A percentile compares a stretch with the other conserved stretches of the same genome.
Evolutionary conservation across 306 rosid genomes (phyloP).

Genomic region (Begonia loranthoides): DNA sequence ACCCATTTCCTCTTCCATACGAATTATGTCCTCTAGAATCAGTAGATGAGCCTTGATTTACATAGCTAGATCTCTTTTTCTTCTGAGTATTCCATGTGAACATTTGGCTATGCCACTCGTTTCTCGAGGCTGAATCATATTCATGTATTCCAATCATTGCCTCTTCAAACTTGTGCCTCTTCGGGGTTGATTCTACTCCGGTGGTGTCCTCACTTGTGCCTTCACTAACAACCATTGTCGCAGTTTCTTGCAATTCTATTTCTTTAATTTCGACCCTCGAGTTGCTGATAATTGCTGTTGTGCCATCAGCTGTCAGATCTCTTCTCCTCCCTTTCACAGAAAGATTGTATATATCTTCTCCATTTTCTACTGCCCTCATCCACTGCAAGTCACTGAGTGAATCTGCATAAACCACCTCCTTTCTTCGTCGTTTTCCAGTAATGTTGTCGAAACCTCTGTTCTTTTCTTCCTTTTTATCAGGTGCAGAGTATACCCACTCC

Average conservation of each 20-base stretch:
- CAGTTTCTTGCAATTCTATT: conserved; percentile 24
- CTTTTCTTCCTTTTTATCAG: conserved; percentile 36
- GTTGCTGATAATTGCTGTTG: conserved; percentile 21
- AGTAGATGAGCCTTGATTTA: conserved; percentile 28
- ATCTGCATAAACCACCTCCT: conserved; percentile 81
- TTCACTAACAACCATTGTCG: conserved; percentile 25
- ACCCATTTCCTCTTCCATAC: conserved; percentile 55
- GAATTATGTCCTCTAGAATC: conserved; percentile 57
- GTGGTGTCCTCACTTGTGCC: conserved; percentile 50
- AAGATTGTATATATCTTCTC: conserved; percentile 50
- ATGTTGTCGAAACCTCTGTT: conserved; percentile 26
- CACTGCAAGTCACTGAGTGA: conserved; percentile 76
- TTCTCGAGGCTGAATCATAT: conserved; percentile 25
- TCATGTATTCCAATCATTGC: conserved; percentile 30
- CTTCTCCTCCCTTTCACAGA: conserved; percentile 41
- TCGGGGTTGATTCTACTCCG: conserved; percentile 29
- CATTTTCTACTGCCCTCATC: conserved; percentile 94
- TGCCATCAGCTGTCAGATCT: conserved; percentile 34
- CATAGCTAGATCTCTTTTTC: conserved; percentile 79
- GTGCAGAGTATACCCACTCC: conserved; percentile 83
- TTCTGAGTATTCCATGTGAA: conserved; percentile 74
- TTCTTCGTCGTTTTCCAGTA: conserved; percentile 75
- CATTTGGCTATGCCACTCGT: conserved; percentile 40
- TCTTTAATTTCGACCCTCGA: conserved; percentile 33
- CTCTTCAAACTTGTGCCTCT: conserved; percentile 50